Conservation (phyloP, 2,329 filamentous ascomycete species). For the Hypomyces rosellus region DNA sequence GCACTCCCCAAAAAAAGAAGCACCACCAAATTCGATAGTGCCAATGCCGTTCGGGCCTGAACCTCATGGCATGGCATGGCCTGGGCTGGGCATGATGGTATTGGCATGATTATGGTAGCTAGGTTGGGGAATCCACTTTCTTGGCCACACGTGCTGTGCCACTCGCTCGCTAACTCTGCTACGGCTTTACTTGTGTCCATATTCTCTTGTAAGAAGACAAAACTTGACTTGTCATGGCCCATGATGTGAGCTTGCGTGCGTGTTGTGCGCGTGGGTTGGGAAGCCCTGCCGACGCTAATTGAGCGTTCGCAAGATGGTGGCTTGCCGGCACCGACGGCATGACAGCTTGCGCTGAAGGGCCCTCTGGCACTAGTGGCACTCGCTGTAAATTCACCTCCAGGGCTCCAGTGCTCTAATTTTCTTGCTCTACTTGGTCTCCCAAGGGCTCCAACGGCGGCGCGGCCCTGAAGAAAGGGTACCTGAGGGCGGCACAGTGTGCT, state of each 20-base stretch:
- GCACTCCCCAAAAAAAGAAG: constrained; percentile 3
- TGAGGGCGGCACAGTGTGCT: too few relatives aligned
- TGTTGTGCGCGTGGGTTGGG: constrained; percentile 1
- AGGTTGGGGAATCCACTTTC: neutral
- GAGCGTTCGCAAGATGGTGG: constrained; percentile 14
- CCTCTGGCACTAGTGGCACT: constrained; percentile 9
- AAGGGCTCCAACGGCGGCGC: too few relatives aligned
- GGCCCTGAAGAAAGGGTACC: too few relatives aligned
- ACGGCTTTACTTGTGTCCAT: too few relatives aligned
- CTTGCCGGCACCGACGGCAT: constrained; percentile 16
- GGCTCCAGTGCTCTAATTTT: too few relatives aligned
- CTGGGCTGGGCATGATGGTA: neutral
- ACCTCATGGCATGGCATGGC: constrained; percentile 8
- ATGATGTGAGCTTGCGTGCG: too few relatives aligned
- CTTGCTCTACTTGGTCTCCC: too few relatives aligned
- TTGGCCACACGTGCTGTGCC: constrained; percentile 12
- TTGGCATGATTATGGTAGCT: neutral
- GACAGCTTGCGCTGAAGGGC: constrained; percentile 6
- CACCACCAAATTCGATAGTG: constrained; percentile 11
- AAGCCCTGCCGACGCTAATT: constrained; percentile 12
- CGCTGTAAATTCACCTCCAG: constrained; percentile 1
- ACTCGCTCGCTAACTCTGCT: neutral
- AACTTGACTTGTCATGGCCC: too few relatives aligned
- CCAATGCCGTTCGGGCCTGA: constrained; percentile 9
- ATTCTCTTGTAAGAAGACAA: neutral